phyloP scores from a whole-genome alignment of 345 rosid genomes.

The Euphorbia lathyris region DNA sequence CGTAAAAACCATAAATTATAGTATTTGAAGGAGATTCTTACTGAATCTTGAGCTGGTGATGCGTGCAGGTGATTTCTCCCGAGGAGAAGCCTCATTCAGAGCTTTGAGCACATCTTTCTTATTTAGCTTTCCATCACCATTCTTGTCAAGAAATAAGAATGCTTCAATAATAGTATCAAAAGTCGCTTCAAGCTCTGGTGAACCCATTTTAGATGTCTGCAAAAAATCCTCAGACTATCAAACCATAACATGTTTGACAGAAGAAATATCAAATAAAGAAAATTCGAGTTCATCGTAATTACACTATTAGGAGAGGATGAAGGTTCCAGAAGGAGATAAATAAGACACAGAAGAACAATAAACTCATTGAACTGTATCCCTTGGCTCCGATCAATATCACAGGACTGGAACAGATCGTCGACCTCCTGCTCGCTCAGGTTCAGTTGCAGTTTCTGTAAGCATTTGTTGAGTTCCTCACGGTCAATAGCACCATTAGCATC shows the following conservation, averaged over 20 bases:
- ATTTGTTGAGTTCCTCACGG: conserved; percentile 59
- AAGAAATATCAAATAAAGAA: neutral
- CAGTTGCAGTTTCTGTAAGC: conserved; percentile 56
- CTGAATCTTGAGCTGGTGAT: conserved; percentile 67
- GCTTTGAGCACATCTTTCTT: conserved; percentile 67
- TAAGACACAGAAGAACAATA: conserved; percentile 71
- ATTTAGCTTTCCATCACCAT: conserved; percentile 72
- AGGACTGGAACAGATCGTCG: conserved; percentile 65
- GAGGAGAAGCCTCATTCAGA: conserved; percentile 56
- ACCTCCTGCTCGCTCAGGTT: conserved; percentile 57
- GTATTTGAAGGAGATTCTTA: conserved; percentile 29
- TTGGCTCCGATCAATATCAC: conserved; percentile 74
- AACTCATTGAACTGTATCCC: conserved; percentile 86
- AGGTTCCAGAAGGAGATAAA: conserved; percentile 60
- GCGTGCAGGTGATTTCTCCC: conserved; percentile 70
- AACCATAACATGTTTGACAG: neutral
- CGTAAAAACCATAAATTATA: neutral
- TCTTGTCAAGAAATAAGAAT: conserved; percentile 76
- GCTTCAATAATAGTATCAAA: conserved; percentile 71
- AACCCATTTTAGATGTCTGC: conserved; percentile 40
- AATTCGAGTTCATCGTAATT: conserved; percentile 17
- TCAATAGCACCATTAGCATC: conserved; percentile 69
- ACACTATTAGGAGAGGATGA: conserved; percentile 37
- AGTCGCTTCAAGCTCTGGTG: conserved; percentile 58
- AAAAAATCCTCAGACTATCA: conserved; percentile 22